Evolutionary conservation across 140 eudicot species (phyloP).

Genomic region (Ambrosia hybrid): DNA sequence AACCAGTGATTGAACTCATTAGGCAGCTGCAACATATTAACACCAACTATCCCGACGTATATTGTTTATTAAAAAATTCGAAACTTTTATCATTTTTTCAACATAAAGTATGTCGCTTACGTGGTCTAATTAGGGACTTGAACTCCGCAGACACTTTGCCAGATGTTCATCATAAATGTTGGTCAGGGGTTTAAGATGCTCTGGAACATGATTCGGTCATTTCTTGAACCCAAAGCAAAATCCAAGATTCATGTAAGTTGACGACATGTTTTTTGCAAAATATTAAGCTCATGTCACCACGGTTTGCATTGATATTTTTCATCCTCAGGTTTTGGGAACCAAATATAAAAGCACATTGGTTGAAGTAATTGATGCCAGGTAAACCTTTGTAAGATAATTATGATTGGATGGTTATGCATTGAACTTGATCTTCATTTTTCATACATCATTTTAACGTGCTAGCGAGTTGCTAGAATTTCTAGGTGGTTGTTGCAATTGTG

Average conservation of each 20-base stretch:
- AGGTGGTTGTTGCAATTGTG: constrained; percentile 84
- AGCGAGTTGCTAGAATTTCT: constrained; percentile 83
- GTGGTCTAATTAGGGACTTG: not conserved
- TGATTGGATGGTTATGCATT: not conserved
- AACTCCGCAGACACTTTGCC: constrained; percentile 61
- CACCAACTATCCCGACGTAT: constrained; percentile 84
- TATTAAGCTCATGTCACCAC: not conserved
- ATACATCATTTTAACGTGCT: not conserved
- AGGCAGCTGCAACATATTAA: constrained; percentile 65
- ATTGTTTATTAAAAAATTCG: not conserved
- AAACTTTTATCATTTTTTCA: not conserved
- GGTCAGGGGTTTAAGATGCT: constrained; percentile 75
- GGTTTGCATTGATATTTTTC: not conserved
- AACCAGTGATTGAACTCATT: constrained; percentile 70
- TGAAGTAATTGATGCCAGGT: constrained; percentile 80
- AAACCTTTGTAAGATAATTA: constrained; percentile 6
- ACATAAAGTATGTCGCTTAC: not conserved
- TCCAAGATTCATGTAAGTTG: constrained; percentile 65
- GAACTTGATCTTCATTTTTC: no score
- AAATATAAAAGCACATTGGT: constrained; percentile 63
- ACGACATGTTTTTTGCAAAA: not conserved
- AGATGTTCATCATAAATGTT: constrained; percentile 74
- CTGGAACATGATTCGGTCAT: constrained; percentile 57
- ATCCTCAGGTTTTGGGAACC: constrained; percentile 61
- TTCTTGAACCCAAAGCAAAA: constrained; percentile 74